A percentile compares a stretch with the other conserved stretches of the same genome.
Conservation (phyloP, 2,329 filamentous ascomycete species). For the Pseudocercospora fuligena region DNA sequence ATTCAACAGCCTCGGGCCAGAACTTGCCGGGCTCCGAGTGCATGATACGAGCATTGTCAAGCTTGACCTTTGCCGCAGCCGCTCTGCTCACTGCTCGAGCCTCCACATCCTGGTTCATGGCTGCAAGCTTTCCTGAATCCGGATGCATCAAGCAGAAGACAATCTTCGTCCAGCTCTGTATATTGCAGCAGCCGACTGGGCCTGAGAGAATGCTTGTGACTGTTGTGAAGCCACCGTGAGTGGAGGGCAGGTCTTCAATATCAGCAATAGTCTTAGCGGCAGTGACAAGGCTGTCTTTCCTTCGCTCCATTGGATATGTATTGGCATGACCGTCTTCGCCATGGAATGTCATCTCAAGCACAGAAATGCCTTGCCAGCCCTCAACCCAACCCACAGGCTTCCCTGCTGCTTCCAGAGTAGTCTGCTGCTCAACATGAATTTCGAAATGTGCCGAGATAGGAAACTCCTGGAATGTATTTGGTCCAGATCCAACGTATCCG, state of each 20-base stretch:
- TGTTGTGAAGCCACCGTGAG: constrained; percentile 34
- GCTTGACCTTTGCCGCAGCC: not conserved
- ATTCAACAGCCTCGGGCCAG: constrained; percentile 29
- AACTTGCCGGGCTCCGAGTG: constrained; percentile 26
- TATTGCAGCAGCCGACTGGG: constrained; percentile 36
- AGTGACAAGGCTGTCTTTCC: constrained; percentile 36
- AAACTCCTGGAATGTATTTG: constrained; percentile 31
- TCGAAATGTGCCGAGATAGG: constrained; percentile 37
- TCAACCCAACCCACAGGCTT: constrained; percentile 34
- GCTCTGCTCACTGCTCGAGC: constrained; percentile 14
- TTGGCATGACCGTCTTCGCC: constrained; percentile 40
- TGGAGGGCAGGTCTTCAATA: constrained; percentile 31
- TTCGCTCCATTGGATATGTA: constrained; percentile 36
- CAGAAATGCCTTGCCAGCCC: constrained; percentile 36
- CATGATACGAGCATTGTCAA: constrained; percentile 13
- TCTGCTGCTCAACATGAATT: constrained; percentile 36
- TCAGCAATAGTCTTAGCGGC: constrained; percentile 33
- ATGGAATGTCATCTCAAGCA: constrained; percentile 20
- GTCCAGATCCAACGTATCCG: constrained; percentile 40
- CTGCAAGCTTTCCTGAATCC: constrained; percentile 26
- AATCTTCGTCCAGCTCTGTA: constrained; percentile 35
- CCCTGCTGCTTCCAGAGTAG: constrained; percentile 27
- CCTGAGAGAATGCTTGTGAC: constrained; percentile 36
- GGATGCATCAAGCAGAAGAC: constrained; percentile 39
- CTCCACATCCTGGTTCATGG: constrained; percentile 34